These are phyloP conservation scores for Farysia itapuensis DNA, from an alignment of 1,284 basidiomycete genomes.

Conservation along the genomic window DNA sequence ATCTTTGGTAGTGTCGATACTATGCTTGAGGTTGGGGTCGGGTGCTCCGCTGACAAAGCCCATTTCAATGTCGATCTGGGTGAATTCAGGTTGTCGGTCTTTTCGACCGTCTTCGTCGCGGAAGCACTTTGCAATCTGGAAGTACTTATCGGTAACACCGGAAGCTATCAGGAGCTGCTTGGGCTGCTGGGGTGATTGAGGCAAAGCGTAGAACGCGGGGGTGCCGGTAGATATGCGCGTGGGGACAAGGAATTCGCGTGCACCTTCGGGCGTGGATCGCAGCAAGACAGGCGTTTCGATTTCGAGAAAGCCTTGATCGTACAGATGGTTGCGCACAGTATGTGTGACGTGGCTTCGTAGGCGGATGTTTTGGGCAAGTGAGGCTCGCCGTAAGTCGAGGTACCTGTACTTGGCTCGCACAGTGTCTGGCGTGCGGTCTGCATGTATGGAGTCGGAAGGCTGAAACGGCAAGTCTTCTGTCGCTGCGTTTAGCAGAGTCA, in stretches of 20 bases:
- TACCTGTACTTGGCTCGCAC: slow-evolving; percentile 80
- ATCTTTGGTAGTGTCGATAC: not conserved
- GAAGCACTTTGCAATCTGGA: slow-evolving; percentile 90
- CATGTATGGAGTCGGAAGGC: slow-evolving; percentile 72
- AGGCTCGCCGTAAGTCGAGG: slow-evolving; percentile 79
- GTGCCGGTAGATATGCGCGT: slow-evolving; percentile 64
- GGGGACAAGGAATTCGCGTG: slow-evolving; percentile 90
- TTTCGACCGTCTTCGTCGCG: slow-evolving; percentile 91
- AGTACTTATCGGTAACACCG: slow-evolving; percentile 85
- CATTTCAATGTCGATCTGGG: slow-evolving; percentile 95
- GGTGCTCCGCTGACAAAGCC: slow-evolving; percentile 78
- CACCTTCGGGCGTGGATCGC: slow-evolving; percentile 89
- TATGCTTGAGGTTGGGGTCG: slow-evolving; percentile 61
- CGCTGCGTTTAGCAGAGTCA: slow-evolving; percentile 78
- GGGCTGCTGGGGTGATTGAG: slow-evolving; percentile 92
- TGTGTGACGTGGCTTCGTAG: slow-evolving; percentile 78
- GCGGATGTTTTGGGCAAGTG: slow-evolving; percentile 75
- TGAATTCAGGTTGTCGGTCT: slow-evolving; percentile 94
- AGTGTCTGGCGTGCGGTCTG: slow-evolving; percentile 65
- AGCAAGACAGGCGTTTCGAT: slow-evolving; percentile 92
- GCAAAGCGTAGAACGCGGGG: slow-evolving; percentile 82
- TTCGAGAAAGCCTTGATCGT: slow-evolving; percentile 77
- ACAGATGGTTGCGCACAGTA: slow-evolving; percentile 72
- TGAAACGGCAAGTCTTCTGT: slow-evolving; percentile 72
- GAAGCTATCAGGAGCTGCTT: slow-evolving; percentile 91